A percentile compares a stretch with the other conserved stretches of the same genome.
These are phyloP conservation scores for Wickerhamomyces sp. DNA, from an alignment of 1,139 yeast genomes.

Conservation along the genomic window DNA sequence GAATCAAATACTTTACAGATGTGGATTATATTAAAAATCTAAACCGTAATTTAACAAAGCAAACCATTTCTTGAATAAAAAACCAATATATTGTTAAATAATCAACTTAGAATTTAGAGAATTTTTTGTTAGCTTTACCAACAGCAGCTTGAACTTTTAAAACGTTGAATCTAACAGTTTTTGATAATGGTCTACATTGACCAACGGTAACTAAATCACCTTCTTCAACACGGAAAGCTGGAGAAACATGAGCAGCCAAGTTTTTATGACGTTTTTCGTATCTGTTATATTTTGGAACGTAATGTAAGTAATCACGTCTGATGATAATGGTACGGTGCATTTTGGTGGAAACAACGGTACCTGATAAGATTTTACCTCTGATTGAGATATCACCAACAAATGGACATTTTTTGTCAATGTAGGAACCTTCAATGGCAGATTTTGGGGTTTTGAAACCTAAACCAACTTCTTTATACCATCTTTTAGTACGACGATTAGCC, in stretches of 20 bases:
- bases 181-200: constrained; percentile 99
- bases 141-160: constrained; percentile 89
- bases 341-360: constrained; percentile 99
- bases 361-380: constrained; percentile 99
- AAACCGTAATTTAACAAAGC: constrained; percentile 3
- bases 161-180: constrained; percentile 99
- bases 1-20: constrained; percentile 10
- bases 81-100: constrained; percentile 5
- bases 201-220: constrained; percentile 99
- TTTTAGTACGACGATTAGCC: constrained; percentile 98
- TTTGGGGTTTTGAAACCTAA: constrained; percentile 99
- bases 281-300: constrained; percentile 99
- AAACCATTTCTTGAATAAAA: constrained; percentile 9
- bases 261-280: constrained; percentile 99
- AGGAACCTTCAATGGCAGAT: constrained; percentile 96
- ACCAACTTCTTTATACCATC: constrained; percentile 99
- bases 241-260: constrained; percentile 99
- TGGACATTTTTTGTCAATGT: constrained; percentile 99
- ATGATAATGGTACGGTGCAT: constrained; percentile 99
- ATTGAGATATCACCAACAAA: constrained; percentile 94
- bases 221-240: constrained; percentile 99
- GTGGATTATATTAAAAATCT: constrained; percentile 6
- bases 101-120: constrained; percentile 80
- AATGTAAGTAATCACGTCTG: constrained; percentile 99
- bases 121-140: constrained; percentile 87